Base-by-base conservation (phyloP, 208 protist species). In the Trypanosoma vivax region DNA sequence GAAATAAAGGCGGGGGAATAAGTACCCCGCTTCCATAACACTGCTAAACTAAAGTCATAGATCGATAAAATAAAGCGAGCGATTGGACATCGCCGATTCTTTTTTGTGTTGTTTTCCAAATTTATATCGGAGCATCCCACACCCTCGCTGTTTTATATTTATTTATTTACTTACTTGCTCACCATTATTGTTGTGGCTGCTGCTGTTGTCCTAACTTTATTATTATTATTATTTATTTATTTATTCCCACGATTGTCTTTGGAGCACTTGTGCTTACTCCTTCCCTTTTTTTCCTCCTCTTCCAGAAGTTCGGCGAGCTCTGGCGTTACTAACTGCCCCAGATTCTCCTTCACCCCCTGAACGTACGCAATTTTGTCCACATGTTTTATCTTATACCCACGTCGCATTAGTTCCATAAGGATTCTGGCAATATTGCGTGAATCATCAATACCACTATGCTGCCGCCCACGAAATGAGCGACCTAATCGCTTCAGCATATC, bases 361-460 rank as follows among this genome's bases (percentile, higher is more conserved):
- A 25, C 7, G 75, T 88, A 90, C 41, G 76, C 78, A 46, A 94
- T 88, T 19, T 55, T 77, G 62, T 74, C 88, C 5, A 93, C 75
- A 51, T 82, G 80, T 30, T 77, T 65, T 21, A 88, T 62, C 0
- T 74, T 56, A 64, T 85, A 88, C 16, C 88, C 88, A 0, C 82
- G 78, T 16, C 73, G 58, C 42, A 94, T 60, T 2, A 94, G 71
- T 63, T 89, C 80, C 1, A 81, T 75, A 30, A 92, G 64, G 24
- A 95, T 76, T 3, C 88, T 77, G 4, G 79, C 75, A 49, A 96
- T 96, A 67, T 96, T 96, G 40, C 79, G 74, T 9, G 88, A 71
- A 65, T 96, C 91, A 56, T 86, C 85, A 48, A 91, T 87, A 14
- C 91, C 91, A 62, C 85, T 93, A 69, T 96, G 91, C 10, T 67